phyloP scores from a whole-genome alignment of 108 stramenopile genomes.

The Parietichytrium sp. region DNA sequence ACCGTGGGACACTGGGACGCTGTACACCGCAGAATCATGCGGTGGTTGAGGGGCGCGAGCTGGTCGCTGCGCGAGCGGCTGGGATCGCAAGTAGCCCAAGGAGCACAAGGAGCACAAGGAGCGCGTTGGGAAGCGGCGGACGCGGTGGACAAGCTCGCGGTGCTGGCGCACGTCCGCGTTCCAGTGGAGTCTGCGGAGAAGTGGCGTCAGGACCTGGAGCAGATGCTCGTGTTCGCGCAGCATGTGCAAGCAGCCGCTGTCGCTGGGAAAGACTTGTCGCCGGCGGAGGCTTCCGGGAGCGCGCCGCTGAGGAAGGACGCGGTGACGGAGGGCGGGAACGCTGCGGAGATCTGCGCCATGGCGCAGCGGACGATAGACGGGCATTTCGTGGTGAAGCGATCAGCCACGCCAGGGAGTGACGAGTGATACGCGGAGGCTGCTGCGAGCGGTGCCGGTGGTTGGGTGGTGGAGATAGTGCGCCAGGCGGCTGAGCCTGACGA shows the following conservation, averaged over 20 bases:
- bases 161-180: background rate
- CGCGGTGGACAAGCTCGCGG: background rate
- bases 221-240: background rate
- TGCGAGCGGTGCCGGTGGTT: too few species aligned
- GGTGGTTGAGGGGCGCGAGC: too few species aligned
- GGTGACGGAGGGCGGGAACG: constrained; percentile 13
- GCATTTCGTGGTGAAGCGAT: constrained; percentile 11
- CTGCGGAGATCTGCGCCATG: background rate
- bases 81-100: background rate
- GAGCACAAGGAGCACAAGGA: background rate
- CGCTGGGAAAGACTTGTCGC: background rate
- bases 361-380: background rate
- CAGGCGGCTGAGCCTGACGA: too few species aligned
- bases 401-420: too few species aligned
- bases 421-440: too few species aligned
- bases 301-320: background rate
- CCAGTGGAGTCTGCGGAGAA: background rate
- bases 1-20: too few species aligned
- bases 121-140: background rate
- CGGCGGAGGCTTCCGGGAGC: background rate
- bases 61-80: constrained; percentile 23
- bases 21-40: too few species aligned
- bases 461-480: too few species aligned
- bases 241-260: background rate
- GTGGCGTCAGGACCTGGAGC: background rate